Conservation (phyloP, 2,329 filamentous ascomycete species). For the Ophiosphaerella narmari region DNA sequence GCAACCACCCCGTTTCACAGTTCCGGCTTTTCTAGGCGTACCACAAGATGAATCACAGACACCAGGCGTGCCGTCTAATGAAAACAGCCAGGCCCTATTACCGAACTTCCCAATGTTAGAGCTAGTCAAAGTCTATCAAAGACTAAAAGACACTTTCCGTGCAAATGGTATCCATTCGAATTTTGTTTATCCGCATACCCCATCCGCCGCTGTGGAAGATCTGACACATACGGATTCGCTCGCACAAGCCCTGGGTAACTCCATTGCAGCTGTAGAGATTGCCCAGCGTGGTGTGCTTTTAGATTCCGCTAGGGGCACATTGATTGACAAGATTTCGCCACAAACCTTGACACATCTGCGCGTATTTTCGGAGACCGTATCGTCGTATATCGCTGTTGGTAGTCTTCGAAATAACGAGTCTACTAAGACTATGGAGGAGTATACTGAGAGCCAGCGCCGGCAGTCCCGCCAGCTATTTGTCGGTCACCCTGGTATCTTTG, state of each 20-base stretch:
- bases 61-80: conserved; percentile 25
- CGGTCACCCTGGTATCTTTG: conserved; percentile 51
- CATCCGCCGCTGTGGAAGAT: conserved; percentile 50
- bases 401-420: conserved; percentile 65
- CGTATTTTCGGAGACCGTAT: conserved; percentile 84
- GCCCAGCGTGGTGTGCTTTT: conserved; percentile 84
- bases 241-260: conserved; percentile 73
- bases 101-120: conserved; percentile 47
- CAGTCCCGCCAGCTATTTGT: conserved; percentile 80
- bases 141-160: conserved; percentile 60
- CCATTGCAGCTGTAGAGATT: conserved; percentile 88
- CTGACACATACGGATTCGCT: conserved; percentile 62
- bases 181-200: conserved; percentile 51
- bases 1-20: conserved; percentile 28
- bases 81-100: conserved; percentile 19
- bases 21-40: conserved; percentile 36
- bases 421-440: conserved; percentile 69
- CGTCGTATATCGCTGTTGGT: conserved; percentile 81
- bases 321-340: conserved; percentile 83
- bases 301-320: conserved; percentile 67
- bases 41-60: conserved; percentile 30
- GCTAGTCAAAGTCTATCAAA: conserved; percentile 60
- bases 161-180: conserved; percentile 55
- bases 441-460: conserved; percentile 67
- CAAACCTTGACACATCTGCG: conserved; percentile 84